Conservation (phyloP, 129 eudicot species). For the Artemisia annua region DNA sequence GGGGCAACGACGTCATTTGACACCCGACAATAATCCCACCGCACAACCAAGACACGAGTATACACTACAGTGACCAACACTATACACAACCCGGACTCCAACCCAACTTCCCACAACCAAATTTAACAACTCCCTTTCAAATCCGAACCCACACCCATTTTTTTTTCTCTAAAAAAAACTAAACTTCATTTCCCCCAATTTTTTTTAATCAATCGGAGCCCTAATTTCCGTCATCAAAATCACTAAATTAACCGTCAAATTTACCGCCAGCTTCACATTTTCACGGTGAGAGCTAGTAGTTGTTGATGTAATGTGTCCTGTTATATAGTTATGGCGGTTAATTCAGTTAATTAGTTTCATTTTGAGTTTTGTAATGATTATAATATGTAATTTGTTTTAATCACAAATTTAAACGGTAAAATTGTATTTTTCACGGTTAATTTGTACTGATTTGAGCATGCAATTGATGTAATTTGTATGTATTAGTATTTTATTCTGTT, state of each 20-base stretch:
- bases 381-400: no score
- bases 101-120: conserved; percentile 16
- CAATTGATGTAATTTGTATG: no score
- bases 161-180: no score
- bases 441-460: no score
- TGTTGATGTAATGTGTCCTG: no score
- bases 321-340: no score
- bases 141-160: conserved; percentile 37
- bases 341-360: no score
- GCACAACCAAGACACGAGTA: no score
- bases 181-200: conserved; percentile 25
- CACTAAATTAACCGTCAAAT: conserved; percentile 6
- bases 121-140: conserved; percentile 26
- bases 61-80: background rate
- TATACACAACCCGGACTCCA: conserved; percentile 34
- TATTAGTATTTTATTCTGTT: no score
- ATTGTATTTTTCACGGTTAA: conserved; percentile 2
- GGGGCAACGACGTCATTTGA: no score
- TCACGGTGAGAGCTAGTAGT: background rate
- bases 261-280: background rate
- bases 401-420: background rate
- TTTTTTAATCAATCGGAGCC: background rate
- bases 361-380: no score
- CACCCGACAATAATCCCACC: no score
- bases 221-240: background rate